phyloP scores from a whole-genome alignment of 371 early-diverging fungal species.

The Rhizopus sp. region DNA sequence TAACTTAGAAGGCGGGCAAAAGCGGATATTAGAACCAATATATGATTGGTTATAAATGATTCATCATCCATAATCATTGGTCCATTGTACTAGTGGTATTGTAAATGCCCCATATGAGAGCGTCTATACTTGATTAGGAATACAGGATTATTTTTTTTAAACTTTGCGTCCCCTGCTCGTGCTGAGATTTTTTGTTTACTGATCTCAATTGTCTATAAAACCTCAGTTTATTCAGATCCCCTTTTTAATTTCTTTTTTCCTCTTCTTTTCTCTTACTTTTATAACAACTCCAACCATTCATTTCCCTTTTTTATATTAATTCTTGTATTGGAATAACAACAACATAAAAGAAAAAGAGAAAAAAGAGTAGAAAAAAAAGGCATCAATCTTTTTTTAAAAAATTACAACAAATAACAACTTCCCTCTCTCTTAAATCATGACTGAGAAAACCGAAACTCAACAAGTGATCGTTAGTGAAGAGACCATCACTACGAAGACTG shows the following conservation, averaged over 20 bases:
- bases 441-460: constrained; percentile 35
- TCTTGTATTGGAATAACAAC: constrained; percentile 3
- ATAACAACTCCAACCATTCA: constrained; percentile 5
- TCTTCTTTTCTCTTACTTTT: constrained; percentile 8
- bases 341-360: background rate
- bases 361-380: too few relatives aligned
- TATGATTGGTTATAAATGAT: background rate
- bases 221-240: background rate
- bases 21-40: background rate
- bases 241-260: constrained; percentile 7
- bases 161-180: constrained; percentile 10
- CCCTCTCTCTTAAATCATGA: constrained; percentile 19
- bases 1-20: background rate
- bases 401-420: background rate
- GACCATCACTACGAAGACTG: constrained; percentile 21
- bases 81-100: constrained; percentile 6
- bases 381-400: constrained; percentile 4
- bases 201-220: constrained; percentile 4
- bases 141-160: constrained; percentile 8
- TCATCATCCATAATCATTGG: background rate
- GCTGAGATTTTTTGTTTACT: constrained; percentile 7
- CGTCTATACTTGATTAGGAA: constrained; percentile 6
- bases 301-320: constrained; percentile 7
- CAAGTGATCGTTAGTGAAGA: constrained; percentile 23
- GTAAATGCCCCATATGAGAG: constrained; percentile 5